Evolutionary conservation across 306 rosid genomes (phyloP).

Genomic region (Pyrus pyrifolia): DNA sequence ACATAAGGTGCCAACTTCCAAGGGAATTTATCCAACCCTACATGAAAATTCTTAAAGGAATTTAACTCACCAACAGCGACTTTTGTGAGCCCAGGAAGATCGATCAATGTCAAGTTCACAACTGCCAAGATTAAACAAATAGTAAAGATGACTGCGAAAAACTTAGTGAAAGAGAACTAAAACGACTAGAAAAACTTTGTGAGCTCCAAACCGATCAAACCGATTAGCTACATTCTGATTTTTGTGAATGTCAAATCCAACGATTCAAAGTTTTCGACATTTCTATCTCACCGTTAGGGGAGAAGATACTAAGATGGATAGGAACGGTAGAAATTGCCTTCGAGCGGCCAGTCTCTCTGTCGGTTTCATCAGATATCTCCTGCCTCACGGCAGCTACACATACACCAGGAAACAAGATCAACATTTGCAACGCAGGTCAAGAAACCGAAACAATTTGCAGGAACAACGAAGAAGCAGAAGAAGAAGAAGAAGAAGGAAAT

Average conservation of each 20-base stretch:
- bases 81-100: constrained; percentile 49
- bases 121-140: constrained; percentile 20
- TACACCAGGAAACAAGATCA: neutral
- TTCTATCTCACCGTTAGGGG: constrained; percentile 30
- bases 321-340: constrained; percentile 37
- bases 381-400: constrained; percentile 25
- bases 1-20: neutral
- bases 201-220: neutral
- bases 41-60: neutral
- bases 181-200: neutral
- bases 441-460: neutral
- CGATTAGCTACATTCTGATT: neutral
- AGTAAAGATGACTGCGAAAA: neutral
- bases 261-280: neutral
- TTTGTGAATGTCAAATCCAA: neutral
- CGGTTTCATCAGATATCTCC: constrained; percentile 43
- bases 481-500: neutral
- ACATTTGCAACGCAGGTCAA: neutral
- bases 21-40: neutral
- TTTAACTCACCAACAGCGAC: constrained; percentile 38
- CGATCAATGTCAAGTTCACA: constrained; percentile 38
- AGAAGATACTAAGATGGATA: constrained; percentile 43
- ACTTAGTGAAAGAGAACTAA: neutral
- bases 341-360: constrained; percentile 35
- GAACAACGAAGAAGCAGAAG: neutral